phyloP scores from a whole-genome alignment of 345 rosid species.

The Lumnitzera racemosa region DNA sequence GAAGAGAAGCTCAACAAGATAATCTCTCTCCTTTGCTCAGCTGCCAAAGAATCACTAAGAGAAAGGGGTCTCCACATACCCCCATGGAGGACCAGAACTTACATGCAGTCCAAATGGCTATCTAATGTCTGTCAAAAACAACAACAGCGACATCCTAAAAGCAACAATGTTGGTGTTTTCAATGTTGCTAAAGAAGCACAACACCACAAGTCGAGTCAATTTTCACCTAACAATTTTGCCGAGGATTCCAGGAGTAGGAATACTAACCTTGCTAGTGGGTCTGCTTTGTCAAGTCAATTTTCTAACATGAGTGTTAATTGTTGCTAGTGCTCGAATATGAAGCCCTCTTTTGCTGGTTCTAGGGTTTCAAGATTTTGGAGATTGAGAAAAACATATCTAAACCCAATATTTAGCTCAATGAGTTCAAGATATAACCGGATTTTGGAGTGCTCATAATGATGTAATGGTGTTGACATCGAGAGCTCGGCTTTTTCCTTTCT shows the following conservation, averaged over 20 bases:
- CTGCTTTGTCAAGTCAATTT: constrained; percentile 41
- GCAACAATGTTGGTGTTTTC: background rate
- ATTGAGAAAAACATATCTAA: background rate
- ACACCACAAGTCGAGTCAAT: too few relatives aligned
- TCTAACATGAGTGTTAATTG: constrained; percentile 37
- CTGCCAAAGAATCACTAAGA: constrained; percentile 39
- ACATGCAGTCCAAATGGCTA: constrained; percentile 53
- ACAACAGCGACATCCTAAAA: background rate
- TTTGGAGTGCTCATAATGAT: too few relatives aligned
- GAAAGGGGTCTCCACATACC: constrained; percentile 51
- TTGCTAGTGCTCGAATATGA: constrained; percentile 11
- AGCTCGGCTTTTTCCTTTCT: too few relatives aligned
- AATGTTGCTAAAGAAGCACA: background rate
- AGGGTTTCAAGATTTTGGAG: background rate
- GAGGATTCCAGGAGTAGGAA: constrained; percentile 6
- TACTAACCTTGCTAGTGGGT: constrained; percentile 21
- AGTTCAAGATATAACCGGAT: background rate
- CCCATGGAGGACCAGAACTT: constrained; percentile 46
- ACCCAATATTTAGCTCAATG: background rate
- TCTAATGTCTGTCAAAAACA: constrained; percentile 3
- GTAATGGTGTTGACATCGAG: too few relatives aligned
- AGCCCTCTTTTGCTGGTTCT: background rate
- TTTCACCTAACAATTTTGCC: constrained; percentile 5
- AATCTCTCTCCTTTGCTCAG: constrained; percentile 35
- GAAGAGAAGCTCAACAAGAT: constrained; percentile 31